Evolutionary conservation across 2,329 filamentous ascomycete genomes (phyloP), one percentile per base, ranked within the genome.

Genomic region (Arthrinium puccinioides): DNA sequence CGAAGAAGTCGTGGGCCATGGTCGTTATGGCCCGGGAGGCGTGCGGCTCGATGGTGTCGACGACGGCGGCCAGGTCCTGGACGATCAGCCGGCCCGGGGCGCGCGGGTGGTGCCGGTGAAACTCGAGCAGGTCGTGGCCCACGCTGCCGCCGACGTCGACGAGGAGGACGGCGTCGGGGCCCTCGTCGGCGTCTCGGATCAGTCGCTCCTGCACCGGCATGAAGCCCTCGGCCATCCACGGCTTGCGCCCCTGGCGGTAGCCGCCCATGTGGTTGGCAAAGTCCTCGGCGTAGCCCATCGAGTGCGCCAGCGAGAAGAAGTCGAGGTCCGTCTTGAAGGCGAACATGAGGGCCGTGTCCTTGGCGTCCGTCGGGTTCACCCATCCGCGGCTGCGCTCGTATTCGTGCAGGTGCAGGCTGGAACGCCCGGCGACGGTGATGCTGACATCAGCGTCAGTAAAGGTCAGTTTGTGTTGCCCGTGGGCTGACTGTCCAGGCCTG

Each of bases 251-350:
- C 25, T 54, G 49, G 13, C 45, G 20, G 37, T 54, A 64, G 11
- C 54, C 59, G 1, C 47, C 47, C 55, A 66, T 65, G 42, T 60
- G 57, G 23, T 54, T 39, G 50, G 64, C 62, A 50, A 65, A 65
- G 20, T 57, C 42, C 18, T 46, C 36, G 1, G 54, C 59, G 30
- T 58, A 53, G 5, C 50, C 49, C 5, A 49, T 44, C 21, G 50
- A 43, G 27, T 55, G 48, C 9, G 60, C 44, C 34, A 54, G 52
- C 32, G 58, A 51, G 25, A 66, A 64, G 34, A 61, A 51, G 41
- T 59, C 54, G 32, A 48, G 42, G 10, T 59, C 43, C 5, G 56
- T 64, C 16, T 51, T 52, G 47, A 58, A 59, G 2, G 56, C 59
- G 24, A 52, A 46, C 21, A 53, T 21, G 2, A 50, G 27, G 6